Percentiles rank a stretch among this genome's conserved stretches.
Evolutionary conservation across 75 land plant genomes (phyloP).

Genomic region (Selaginella tamariscina): DNA sequence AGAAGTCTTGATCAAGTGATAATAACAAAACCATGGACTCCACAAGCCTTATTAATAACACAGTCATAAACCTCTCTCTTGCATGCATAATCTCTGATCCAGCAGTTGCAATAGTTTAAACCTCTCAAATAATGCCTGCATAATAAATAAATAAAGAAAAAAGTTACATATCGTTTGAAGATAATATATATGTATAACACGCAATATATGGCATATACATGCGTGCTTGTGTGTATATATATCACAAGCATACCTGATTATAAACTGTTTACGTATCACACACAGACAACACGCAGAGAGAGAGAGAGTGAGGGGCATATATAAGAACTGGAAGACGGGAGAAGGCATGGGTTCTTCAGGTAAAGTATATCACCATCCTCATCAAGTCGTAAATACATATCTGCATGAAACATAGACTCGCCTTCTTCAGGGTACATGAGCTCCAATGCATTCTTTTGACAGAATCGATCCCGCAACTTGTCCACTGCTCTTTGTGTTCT

Average conservation of each 20-base stretch:
- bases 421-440: constrained; percentile 83
- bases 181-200: too few relatives aligned
- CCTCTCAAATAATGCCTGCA: constrained; percentile 73
- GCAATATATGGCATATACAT: too few relatives aligned
- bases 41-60: constrained; percentile 71
- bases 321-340: constrained; percentile 67
- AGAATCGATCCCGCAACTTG: constrained; percentile 69
- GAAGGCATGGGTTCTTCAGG: constrained; percentile 57
- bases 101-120: constrained; percentile 50
- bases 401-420: constrained; percentile 41
- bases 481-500: constrained; percentile 66
- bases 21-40: constrained; percentile 82
- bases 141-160: neutral
- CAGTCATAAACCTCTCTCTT: constrained; percentile 74
- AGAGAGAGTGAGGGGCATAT: too few relatives aligned
- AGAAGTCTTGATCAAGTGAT: constrained; percentile 78
- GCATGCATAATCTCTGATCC: constrained; percentile 80
- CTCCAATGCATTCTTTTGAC: constrained; percentile 75
- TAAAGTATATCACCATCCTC: constrained; percentile 31
- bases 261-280: too few relatives aligned
- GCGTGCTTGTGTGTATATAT: too few relatives aligned
- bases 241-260: too few relatives aligned
- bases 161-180: too few relatives aligned
- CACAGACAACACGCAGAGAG: too few relatives aligned
- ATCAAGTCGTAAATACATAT: constrained; percentile 60